phyloP scores from a whole-genome alignment of 1,284 basidiomycete genomes.

The Trametes sp. region DNA sequence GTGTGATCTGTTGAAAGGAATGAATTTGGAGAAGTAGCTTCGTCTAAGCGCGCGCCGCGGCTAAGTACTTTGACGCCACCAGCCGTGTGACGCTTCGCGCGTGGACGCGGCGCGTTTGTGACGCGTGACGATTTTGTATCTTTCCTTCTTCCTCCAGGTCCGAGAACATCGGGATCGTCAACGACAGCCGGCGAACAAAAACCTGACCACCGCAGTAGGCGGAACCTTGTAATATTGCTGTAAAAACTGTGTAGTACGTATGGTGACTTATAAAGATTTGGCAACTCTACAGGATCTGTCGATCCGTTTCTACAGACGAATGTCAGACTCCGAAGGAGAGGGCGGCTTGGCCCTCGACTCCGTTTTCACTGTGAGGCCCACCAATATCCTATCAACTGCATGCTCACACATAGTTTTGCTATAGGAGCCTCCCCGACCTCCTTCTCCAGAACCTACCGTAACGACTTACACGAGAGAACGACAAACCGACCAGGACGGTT shows the following conservation, averaged over 20 bases:
- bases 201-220: no score
- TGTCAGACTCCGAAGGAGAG: conserved; percentile 33
- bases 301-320: background rate
- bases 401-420: background rate
- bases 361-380: conserved; percentile 46
- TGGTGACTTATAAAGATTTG: no score
- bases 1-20: no score
- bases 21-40: no score
- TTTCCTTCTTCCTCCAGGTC: background rate
- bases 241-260: background rate
- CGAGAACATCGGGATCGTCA: background rate
- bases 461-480: conserved; percentile 53
- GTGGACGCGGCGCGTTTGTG: conserved; percentile 5
- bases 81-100: conserved; percentile 4
- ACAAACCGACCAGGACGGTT: conserved; percentile 33
- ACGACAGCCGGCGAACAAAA: background rate
- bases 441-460: conserved; percentile 64
- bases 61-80: background rate
- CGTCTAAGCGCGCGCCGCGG: no score
- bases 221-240: background rate
- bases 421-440: conserved; percentile 59
- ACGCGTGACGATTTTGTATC: conserved; percentile 8
- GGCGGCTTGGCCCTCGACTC: conserved; percentile 40
- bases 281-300: background rate
- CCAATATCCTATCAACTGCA: no score